Base-by-base conservation (phyloP, 1,284 basidiomycete genomes). In the Termitomyces sp. region DNA sequence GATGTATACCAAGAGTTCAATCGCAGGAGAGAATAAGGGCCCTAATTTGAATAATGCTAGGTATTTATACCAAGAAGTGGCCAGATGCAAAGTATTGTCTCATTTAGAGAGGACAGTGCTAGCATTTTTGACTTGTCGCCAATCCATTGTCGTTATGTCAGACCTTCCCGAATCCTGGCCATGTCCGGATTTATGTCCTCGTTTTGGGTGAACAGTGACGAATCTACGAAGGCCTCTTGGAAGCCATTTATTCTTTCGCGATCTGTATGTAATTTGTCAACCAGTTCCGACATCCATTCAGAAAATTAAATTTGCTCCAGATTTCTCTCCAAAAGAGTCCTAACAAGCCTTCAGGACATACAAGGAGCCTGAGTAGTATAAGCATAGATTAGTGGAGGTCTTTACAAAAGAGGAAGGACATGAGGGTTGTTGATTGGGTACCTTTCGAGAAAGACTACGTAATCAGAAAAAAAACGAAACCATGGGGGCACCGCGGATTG, bases 401-500 rank as follows among this genome's bases (percentile, higher is more conserved):
- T 24, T 24, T 24, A 5, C 24, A 3, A 24, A 24, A 24, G n/a
- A n/a, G 24, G 24, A 24, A 24, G 24, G 24, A 24, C 24, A 24
- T 24, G 24, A 3, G 24, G 24, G 3, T 24, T 24, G 3, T 24
- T 24, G 24, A 2, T 24, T 5, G 24, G 24, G 24, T 24, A 24
- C 24, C n/a, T n/a, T n/a, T n/a, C n/a, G n/a, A 24, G 24, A 5
- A 24, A 3, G 24, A 24, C 24, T 24, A 24, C 24, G 24, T 2
- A 24, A 24, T 24, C 24, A 24, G 24, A 5, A 5, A 24, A 24
- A 24, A 24, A 24, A 24, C 24, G 5, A 1, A 34, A 5, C 4
- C 0, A 36, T 50, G 52, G 52, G 52, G 52, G 52, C 52, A 48
- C 47, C 47, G 47, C 47, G 47, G 47, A 48, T 48, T 48, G 47